Conservation (phyloP, 202 grass and related monocot genomes). For the Saccharum hybrid region DNA sequence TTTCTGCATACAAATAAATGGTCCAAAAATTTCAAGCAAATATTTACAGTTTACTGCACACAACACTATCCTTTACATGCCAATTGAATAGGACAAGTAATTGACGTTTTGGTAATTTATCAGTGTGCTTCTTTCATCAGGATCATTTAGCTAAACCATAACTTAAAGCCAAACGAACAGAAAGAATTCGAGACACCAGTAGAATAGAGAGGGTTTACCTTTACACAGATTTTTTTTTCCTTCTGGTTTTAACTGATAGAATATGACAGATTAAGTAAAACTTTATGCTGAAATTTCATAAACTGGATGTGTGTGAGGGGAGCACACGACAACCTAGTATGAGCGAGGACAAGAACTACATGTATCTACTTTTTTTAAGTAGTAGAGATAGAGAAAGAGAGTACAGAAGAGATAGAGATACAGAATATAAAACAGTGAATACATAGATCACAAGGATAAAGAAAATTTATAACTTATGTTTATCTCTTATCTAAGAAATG, state of each 20-base stretch:
- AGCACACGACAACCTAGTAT: background rate
- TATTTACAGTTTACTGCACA: no score
- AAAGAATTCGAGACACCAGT: background rate
- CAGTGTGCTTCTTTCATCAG: background rate
- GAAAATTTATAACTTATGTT: no score
- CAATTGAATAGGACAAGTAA: background rate
- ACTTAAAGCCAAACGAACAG: background rate
- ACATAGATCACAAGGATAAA: background rate
- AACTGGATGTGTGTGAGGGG: background rate
- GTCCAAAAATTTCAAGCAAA: no score
- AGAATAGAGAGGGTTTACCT: background rate
- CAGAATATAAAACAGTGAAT: background rate
- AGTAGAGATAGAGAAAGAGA: background rate
- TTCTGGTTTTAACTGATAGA: background rate
- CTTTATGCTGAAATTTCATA: background rate
- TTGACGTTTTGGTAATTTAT: background rate
- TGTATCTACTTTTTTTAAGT: background rate
- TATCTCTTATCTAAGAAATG: slow-evolving; percentile 33
- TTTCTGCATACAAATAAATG: no score
- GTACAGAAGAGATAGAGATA: background rate
- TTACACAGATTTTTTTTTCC: background rate
- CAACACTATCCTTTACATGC: background rate
- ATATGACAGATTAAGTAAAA: background rate
- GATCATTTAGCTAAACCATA: background rate
- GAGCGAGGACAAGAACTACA: background rate